These are phyloP conservation scores for Peronospora tabacina DNA, from an alignment of 352 stramenopile species.

Conservation along the genomic window DNA sequence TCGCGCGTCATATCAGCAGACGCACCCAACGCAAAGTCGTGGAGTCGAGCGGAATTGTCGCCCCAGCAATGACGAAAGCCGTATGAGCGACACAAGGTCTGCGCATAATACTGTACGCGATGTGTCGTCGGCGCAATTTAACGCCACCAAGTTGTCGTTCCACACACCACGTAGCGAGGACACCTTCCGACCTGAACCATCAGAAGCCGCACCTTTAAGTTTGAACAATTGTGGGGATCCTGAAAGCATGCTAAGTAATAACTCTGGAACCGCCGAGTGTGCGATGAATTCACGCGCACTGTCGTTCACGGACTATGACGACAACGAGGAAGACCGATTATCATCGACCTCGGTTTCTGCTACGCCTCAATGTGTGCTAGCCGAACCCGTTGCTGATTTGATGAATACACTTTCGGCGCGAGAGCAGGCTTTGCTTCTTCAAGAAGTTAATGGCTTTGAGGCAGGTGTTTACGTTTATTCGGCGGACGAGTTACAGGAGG, in stretches of 20 bases:
- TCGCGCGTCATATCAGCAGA: slow-evolving; percentile 23
- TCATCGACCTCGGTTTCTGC: slow-evolving; percentile 23
- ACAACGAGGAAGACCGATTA: slow-evolving; percentile 19
- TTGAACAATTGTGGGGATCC: slow-evolving; percentile 7
- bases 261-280: slow-evolving; percentile 10
- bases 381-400: slow-evolving; percentile 32
- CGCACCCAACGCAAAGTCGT: slow-evolving; percentile 6
- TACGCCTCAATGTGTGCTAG: slow-evolving; percentile 28
- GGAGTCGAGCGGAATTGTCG: slow-evolving; percentile 9
- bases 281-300: slow-evolving; percentile 18
- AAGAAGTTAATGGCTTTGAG: slow-evolving; percentile 58
- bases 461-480: slow-evolving; percentile 71
- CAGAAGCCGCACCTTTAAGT: slow-evolving; percentile 3
- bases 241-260: slow-evolving; percentile 21
- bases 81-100: slow-evolving; percentile 15
- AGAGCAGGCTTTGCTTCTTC: slow-evolving; percentile 51
- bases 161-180: slow-evolving; percentile 18
- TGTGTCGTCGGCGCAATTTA: slow-evolving; percentile 13
- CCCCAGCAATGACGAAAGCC: slow-evolving; percentile 12
- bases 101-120: slow-evolving; percentile 18
- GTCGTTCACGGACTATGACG: slow-evolving; percentile 27
- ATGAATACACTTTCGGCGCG: slow-evolving; percentile 41
- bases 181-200: slow-evolving; percentile 4
- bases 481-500: slow-evolving; percentile 59
- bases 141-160: slow-evolving; percentile 26